phyloP scores from a whole-genome alignment of 179 eudicot genomes.

The Silene noctiflora region DNA sequence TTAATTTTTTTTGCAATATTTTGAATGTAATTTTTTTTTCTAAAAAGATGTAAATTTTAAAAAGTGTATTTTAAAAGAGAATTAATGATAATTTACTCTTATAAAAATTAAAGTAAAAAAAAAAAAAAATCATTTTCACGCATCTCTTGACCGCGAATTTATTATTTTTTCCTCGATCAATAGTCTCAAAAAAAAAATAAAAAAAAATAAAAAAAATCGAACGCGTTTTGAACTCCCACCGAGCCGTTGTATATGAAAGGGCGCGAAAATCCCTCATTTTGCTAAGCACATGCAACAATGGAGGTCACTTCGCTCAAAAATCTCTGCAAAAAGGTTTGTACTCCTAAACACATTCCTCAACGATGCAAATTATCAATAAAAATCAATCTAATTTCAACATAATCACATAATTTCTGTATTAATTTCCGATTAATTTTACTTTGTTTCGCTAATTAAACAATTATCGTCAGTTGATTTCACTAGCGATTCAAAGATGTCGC shows the following conservation, averaged over 20 bases:
- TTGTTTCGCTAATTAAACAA: neutral
- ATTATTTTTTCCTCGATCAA: too few species aligned
- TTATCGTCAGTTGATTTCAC: constrained; percentile 46
- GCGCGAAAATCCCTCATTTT: constrained; percentile 13
- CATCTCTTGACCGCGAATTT: too few species aligned
- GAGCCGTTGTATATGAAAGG: neutral
- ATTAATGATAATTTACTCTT: too few species aligned
- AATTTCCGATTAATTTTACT: neutral
- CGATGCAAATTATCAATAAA: neutral
- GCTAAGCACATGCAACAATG: constrained; percentile 29
- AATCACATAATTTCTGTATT: neutral
- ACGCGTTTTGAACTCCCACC: too few species aligned
- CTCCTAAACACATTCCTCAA: constrained; percentile 8
- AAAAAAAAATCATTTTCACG: too few species aligned
- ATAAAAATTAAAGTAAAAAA: too few species aligned
- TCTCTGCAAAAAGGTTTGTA: constrained; percentile 42
- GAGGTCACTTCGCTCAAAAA: constrained; percentile 39
- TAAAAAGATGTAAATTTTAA: too few species aligned
- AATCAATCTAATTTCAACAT: neutral
- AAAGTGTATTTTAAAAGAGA: too few species aligned
- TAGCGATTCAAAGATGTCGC: constrained; percentile 64
- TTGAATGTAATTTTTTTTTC: too few species aligned
- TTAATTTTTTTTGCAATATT: too few species aligned
- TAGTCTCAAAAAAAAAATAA: too few species aligned
- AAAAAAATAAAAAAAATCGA: too few species aligned